Percentiles rank a stretch among this genome's conserved stretches.
Conservation (phyloP, 2,329 filamentous ascomycete species). For the Epichloe uncinata region DNA sequence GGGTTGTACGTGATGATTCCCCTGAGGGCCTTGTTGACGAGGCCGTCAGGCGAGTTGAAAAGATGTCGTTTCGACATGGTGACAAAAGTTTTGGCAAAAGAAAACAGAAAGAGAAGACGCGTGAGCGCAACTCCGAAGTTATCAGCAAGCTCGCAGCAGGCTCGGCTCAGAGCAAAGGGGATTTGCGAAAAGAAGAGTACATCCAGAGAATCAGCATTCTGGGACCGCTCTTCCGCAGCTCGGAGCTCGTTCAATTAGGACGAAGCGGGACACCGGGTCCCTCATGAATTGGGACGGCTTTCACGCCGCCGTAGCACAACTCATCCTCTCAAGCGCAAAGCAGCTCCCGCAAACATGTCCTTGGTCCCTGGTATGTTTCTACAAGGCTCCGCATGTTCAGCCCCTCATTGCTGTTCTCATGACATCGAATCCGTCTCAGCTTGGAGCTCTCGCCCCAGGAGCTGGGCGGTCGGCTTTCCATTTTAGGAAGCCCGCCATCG, state of each 20-base stretch:
- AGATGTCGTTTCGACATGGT: conserved; percentile 38
- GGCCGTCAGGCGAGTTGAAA: conserved; percentile 37
- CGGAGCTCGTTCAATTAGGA: no score
- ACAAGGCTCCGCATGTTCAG: not conserved
- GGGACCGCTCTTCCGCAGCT: no score
- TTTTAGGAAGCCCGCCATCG: conserved; percentile 9
- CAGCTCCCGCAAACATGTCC: not conserved
- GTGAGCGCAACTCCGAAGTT: no score
- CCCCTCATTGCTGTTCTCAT: conserved; percentile 2
- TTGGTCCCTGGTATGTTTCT: not conserved
- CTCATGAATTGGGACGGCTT: not conserved
- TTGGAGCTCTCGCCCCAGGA: not conserved
- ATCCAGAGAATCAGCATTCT: no score
- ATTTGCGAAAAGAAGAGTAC: no score
- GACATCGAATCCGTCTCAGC: not conserved
- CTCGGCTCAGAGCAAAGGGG: no score
- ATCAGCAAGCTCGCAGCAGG: no score
- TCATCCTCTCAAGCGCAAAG: not conserved
- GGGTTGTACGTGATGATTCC: conserved; percentile 42
- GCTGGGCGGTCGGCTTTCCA: conserved; percentile 9
- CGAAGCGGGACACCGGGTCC: no score
- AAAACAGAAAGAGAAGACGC: not conserved
- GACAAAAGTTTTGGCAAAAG: not conserved
- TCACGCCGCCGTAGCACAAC: not conserved
- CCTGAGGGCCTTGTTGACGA: conserved; percentile 37